phyloP scores from a whole-genome alignment of 805 yeast species.

The Phaffomyces antillensis region DNA sequence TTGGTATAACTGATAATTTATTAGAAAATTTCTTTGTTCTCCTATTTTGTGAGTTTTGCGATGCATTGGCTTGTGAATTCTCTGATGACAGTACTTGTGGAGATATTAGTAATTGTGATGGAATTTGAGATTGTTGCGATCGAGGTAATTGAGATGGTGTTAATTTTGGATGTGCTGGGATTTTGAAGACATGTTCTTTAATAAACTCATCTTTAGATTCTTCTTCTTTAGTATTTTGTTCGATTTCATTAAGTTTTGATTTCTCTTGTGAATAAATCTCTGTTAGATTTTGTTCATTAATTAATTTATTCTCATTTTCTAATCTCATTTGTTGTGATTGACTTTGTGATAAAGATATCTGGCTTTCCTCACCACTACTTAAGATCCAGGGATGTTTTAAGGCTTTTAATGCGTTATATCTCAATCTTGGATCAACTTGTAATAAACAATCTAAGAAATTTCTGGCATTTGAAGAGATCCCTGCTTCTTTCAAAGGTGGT shows the following conservation, averaged over 20 bases:
- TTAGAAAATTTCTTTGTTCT: background rate
- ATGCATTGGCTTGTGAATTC: background rate
- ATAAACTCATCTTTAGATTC: constrained; percentile 2
- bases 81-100: constrained; percentile 17
- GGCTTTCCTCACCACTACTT: constrained; percentile 21
- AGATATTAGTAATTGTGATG: constrained; percentile 12
- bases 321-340: constrained; percentile 55
- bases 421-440: constrained; percentile 64
- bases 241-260: background rate
- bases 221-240: background rate
- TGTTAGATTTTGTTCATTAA: background rate
- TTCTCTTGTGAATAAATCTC: too few relatives aligned
- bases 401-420: constrained; percentile 74
- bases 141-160: constrained; percentile 7
- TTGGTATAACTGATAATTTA: constrained; percentile 15
- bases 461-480: constrained; percentile 60
- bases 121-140: constrained; percentile 3
- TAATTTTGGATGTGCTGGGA: constrained; percentile 13
- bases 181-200: constrained; percentile 15
- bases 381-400: constrained; percentile 76
- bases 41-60: background rate
- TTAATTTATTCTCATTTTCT: constrained; percentile 27
- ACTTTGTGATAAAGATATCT: constrained; percentile 61
- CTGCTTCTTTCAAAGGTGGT: constrained; percentile 59
- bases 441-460: constrained; percentile 66